Percentiles rank a stretch among this genome's conserved stretches.
Conservation (phyloP, 2,329 filamentous ascomycete genomes). For the Alternaria infectoria region DNA sequence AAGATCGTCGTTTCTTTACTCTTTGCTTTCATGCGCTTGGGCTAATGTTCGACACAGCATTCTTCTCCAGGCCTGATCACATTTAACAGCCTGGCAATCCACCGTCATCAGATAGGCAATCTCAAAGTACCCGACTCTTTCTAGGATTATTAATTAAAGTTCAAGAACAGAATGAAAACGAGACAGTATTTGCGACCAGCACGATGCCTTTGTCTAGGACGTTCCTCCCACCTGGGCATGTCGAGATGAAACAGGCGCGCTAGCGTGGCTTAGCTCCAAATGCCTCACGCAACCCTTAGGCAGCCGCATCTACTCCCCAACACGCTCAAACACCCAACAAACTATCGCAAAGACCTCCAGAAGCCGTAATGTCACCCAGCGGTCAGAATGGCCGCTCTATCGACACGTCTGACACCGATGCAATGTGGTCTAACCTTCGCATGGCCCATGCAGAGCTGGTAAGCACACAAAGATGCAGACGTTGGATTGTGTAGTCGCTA, state of each 20-base stretch:
- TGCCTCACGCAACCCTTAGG: background rate
- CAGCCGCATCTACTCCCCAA: background rate
- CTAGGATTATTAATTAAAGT: background rate
- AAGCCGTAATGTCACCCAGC: background rate
- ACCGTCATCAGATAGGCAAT: background rate
- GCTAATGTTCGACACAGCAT: background rate
- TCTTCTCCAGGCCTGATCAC: background rate
- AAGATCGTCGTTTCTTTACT: background rate
- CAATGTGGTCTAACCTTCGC: background rate
- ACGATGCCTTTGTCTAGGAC: background rate
- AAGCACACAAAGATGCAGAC: background rate
- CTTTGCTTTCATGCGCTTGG: background rate
- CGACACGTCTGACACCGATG: background rate
- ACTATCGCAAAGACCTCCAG: background rate
- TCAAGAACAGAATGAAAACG: background rate
- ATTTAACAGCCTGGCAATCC: background rate
- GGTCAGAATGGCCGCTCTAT: background rate
- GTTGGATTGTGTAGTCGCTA: background rate
- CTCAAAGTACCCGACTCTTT: background rate
- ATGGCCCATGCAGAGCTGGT: background rate
- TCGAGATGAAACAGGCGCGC: background rate
- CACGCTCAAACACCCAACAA: background rate
- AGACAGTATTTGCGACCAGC: background rate
- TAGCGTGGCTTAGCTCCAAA: background rate
- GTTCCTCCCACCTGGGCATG: background rate